Percentiles rank a stretch among this genome's conserved stretches.
These are phyloP conservation scores for Actinomucor elegans DNA, from an alignment of 371 early-diverging fungal species.

Conservation along the genomic window DNA sequence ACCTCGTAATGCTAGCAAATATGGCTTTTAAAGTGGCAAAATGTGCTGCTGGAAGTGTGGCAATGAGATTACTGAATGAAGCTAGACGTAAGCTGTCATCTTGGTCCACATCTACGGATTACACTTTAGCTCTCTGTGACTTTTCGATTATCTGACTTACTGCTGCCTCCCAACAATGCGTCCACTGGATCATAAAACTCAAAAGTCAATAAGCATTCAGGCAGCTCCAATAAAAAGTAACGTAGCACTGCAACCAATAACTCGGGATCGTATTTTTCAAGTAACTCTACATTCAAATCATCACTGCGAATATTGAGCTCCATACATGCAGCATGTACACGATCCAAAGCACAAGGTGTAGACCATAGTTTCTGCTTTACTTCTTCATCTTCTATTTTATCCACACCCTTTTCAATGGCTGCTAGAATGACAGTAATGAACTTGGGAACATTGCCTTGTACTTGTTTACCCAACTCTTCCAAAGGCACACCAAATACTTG, in stretches of 20 bases:
- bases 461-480: slow-evolving; percentile 62
- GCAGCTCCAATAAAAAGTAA: slow-evolving; percentile 71
- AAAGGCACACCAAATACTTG: slow-evolving; percentile 79
- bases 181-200: slow-evolving; percentile 75
- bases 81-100: slow-evolving; percentile 46
- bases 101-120: slow-evolving; percentile 27
- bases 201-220: slow-evolving; percentile 65
- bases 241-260: slow-evolving; percentile 66
- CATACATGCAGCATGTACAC: slow-evolving; percentile 64
- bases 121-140: not conserved
- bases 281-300: slow-evolving; percentile 48
- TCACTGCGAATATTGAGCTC: slow-evolving; percentile 58
- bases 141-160: slow-evolving; percentile 18
- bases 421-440: slow-evolving; percentile 48
- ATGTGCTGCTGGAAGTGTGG: slow-evolving; percentile 54
- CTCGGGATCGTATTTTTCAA: slow-evolving; percentile 57
- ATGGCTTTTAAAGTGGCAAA: slow-evolving; percentile 54
- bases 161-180: slow-evolving; percentile 58
- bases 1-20: slow-evolving; percentile 43
- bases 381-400: slow-evolving; percentile 1
- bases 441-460: slow-evolving; percentile 57
- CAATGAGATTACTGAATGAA: slow-evolving; percentile 58
- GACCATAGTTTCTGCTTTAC: slow-evolving; percentile 57
- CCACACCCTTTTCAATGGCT: slow-evolving; percentile 32
- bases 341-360: slow-evolving; percentile 54